These are phyloP conservation scores for Podospora anserina DNA, from an alignment of 495 filamentous ascomycete species.

Conservation along the genomic window DNA sequence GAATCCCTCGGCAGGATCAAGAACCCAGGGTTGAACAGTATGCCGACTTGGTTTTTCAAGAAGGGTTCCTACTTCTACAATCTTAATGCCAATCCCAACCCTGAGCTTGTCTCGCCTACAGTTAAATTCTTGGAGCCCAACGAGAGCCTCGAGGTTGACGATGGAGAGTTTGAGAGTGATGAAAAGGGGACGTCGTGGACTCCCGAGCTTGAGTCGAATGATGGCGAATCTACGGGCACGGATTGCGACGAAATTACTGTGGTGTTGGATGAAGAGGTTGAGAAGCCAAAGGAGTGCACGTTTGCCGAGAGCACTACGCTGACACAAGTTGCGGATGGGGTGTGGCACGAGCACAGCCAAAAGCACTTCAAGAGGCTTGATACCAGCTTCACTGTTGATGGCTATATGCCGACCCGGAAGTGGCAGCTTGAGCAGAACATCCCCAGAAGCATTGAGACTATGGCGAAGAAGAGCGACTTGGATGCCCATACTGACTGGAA, in stretches of 20 bases:
- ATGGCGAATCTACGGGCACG: neutral
- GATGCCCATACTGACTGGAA: slow-evolving; percentile 26
- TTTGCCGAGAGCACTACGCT: slow-evolving; percentile 21
- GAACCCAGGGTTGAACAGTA: slow-evolving; percentile 33
- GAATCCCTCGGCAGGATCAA: slow-evolving; percentile 24
- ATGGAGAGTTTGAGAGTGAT: neutral
- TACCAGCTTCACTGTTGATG: slow-evolving; percentile 31
- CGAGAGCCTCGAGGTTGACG: slow-evolving; percentile 24
- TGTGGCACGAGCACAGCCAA: slow-evolving; percentile 24
- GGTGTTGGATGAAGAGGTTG: neutral
- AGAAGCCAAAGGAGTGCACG: slow-evolving; percentile 6
- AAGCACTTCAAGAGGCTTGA: slow-evolving; percentile 32
- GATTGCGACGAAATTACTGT: neutral
- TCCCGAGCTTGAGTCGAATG: neutral
- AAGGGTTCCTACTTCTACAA: slow-evolving; percentile 1
- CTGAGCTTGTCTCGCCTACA: neutral
- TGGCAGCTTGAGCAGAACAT: slow-evolving; percentile 35
- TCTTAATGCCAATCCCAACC: neutral
- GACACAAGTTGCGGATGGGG: slow-evolving; percentile 16
- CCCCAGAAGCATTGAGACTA: slow-evolving; percentile 35
- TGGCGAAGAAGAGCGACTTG: slow-evolving; percentile 27
- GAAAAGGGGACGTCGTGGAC: neutral
- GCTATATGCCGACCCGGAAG: slow-evolving; percentile 32
- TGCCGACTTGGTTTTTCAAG: slow-evolving; percentile 28
- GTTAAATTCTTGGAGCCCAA: slow-evolving; percentile 31